These are phyloP conservation scores for Hyphopichia homilentoma DNA, from an alignment of 805 yeast genomes.

Conservation along the genomic window DNA sequence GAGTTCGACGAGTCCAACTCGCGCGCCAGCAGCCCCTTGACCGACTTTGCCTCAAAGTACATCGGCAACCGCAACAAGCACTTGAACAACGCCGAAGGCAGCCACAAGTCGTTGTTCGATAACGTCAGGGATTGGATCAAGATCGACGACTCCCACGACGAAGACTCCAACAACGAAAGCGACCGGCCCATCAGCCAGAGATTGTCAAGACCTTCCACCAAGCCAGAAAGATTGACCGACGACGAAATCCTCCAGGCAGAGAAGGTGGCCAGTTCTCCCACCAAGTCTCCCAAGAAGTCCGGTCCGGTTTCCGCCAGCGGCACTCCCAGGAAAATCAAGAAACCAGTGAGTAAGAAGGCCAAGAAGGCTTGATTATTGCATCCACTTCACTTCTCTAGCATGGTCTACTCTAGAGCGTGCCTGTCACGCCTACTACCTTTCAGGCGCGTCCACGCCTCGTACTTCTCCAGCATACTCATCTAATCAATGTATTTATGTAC, in stretches of 20 bases:
- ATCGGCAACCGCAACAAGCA: conserved; percentile 52
- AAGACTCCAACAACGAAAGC: conserved; percentile 25
- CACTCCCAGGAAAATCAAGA: conserved; percentile 8
- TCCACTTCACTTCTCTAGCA: too few species aligned
- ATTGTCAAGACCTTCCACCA: conserved; percentile 2
- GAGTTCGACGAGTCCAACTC: conserved; percentile 27
- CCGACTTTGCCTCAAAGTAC: conserved; percentile 62
- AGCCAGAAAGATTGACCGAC: neutral
- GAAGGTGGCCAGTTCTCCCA: neutral
- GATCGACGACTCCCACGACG: conserved; percentile 31
- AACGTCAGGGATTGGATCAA: conserved; percentile 42
- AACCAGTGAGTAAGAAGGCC: conserved; percentile 11
- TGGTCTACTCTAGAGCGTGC: too few species aligned
- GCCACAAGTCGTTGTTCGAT: conserved; percentile 30
- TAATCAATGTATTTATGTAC: too few species aligned
- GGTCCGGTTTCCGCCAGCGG: conserved; percentile 1
- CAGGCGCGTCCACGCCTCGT: too few species aligned
- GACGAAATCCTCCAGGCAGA: neutral
- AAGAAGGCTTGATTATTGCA: too few species aligned
- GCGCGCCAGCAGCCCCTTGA: conserved; percentile 49
- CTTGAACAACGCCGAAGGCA: conserved; percentile 26
- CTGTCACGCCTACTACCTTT: too few species aligned
- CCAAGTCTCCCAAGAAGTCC: conserved; percentile 9
- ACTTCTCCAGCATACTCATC: too few species aligned
- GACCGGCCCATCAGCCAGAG: conserved; percentile 8